Evolutionary conservation across 1,284 basidiomycete genomes (phyloP), one percentile per base, ranked within the genome.

Genomic region (Coniferiporia sulphurascens): DNA sequence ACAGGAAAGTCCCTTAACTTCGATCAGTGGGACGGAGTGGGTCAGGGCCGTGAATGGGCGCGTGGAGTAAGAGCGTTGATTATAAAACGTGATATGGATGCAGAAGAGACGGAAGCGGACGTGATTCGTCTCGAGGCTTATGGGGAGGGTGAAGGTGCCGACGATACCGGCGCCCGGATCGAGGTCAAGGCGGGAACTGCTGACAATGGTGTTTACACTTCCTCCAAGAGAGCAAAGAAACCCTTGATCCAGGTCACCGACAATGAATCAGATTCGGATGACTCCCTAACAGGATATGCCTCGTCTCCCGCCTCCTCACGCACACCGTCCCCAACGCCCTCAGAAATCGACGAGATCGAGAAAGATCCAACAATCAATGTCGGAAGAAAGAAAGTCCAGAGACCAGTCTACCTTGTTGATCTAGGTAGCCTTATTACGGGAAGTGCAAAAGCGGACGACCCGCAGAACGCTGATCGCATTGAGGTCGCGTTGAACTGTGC

Each of bases 361-460:
- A 85, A 82, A 54, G 93, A 96, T 65, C 93, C 93, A 0, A 87
- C 89, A 0, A 74, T 95, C 21, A 79, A 76, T 49, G 75, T 87
- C 4, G 83, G 84, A 2, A 73, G 77, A 59, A 86, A 84, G 70
- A 92, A 87, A 66, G 77, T 89, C 27, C 68, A 78, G 44, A 78
- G 84, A 12, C 93, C 93, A 0, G 89, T 95, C 6, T 96, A 95
- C 69, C 82, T 95, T 8, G 81, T 81, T 5, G 91, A 95, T 68
- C 77, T 96, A 3, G 85, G 85, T 3, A 83, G 84, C 59, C 74
- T 95, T 66, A 73, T 95, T 35, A 78, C 86, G 13, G 74, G 74
- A 21, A 78, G 71, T 9, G 72, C 71, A 43, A 75, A 79, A 64
- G 67, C 75, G 22, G 78, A 75, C 7, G 79, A 87, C 51, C 85